Evolutionary conservation across 2,329 filamentous ascomycete species (phyloP).

Genomic region (Cladosporium phlei): DNA sequence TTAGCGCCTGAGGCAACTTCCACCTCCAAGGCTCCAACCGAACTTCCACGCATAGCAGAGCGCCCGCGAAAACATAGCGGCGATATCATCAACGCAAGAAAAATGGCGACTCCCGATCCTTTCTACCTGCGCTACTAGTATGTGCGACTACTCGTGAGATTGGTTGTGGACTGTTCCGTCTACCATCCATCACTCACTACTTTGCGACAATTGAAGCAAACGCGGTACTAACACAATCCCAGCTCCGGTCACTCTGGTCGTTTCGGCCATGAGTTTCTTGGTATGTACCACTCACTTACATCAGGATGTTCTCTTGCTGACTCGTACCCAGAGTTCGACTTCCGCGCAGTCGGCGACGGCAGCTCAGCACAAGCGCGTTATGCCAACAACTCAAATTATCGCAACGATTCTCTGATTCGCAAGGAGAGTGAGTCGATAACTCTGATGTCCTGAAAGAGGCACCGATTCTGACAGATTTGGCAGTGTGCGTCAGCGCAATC

Average conservation of each 20-base stretch:
- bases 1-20: constrained; percentile 3
- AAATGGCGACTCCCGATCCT: constrained; percentile 63
- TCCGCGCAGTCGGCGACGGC: constrained; percentile 86
- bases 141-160: too few species aligned
- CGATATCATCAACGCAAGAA: too few species aligned
- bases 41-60: too few species aligned
- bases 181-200: too few species aligned
- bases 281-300: constrained; percentile 45
- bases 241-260: constrained; percentile 96
- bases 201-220: not conserved
- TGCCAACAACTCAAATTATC: constrained; percentile 99
- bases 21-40: too few species aligned
- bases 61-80: too few species aligned
- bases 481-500: constrained; percentile 92
- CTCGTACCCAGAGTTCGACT: constrained; percentile 75
- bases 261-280: constrained; percentile 96
- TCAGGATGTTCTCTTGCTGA: constrained; percentile 16
- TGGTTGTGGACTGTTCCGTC: too few species aligned
- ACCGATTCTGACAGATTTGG: constrained; percentile 5
- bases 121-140: constrained; percentile 99
- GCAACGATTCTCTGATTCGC: constrained; percentile 95
- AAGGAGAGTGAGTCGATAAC: constrained; percentile 79
- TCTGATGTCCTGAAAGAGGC: not conserved
- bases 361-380: constrained; percentile 91
- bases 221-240: not conserved